phyloP scores from a whole-genome alignment of 1,139 yeast genomes.

The Cylindricascospora bacillispora region DNA sequence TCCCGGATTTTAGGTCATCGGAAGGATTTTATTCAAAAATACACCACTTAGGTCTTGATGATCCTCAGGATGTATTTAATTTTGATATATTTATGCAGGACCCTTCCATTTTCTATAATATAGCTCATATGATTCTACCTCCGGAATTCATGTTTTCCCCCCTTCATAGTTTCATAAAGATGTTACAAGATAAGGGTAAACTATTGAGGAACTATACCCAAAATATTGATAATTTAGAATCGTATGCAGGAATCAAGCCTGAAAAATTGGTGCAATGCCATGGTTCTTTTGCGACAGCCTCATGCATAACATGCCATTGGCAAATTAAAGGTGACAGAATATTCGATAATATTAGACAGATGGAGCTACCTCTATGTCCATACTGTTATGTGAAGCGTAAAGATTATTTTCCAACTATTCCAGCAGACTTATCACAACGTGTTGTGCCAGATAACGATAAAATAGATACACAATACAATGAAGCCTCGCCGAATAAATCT shows the following conservation, averaged over 20 bases:
- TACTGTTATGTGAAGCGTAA: conserved; percentile 41
- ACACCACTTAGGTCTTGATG: conserved; percentile 58
- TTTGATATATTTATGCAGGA: conserved; percentile 59
- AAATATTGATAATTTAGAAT: conserved; percentile 85
- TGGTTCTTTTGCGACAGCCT: conserved; percentile 88
- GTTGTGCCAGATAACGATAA: conserved; percentile 2
- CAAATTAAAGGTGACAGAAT: conserved; percentile 57
- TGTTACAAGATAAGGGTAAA: conserved; percentile 67
- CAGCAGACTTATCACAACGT: too few relatives aligned
- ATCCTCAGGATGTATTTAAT: conserved; percentile 93
- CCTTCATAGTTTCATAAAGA: conserved; percentile 68
- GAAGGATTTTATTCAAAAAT: conserved; percentile 75
- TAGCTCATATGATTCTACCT: conserved; percentile 82
- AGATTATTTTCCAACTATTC: conserved; percentile 20
- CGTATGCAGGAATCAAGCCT: conserved; percentile 60
- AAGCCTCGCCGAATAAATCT: too few relatives aligned
- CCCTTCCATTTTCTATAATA: conserved; percentile 73
- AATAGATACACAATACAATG: conserved; percentile 1
- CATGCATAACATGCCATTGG: conserved; percentile 70
- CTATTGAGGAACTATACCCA: conserved; percentile 84
- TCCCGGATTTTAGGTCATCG: conserved; percentile 89
- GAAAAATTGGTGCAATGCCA: conserved; percentile 85
- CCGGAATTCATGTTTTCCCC: conserved; percentile 68
- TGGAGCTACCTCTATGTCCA: conserved; percentile 63
- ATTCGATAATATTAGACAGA: conserved; percentile 45